Percentiles rank a stretch among this genome's conserved stretches.
phyloP scores from a whole-genome alignment of 2,329 filamentous ascomycete genomes.

The Ophiostoma quercus region DNA sequence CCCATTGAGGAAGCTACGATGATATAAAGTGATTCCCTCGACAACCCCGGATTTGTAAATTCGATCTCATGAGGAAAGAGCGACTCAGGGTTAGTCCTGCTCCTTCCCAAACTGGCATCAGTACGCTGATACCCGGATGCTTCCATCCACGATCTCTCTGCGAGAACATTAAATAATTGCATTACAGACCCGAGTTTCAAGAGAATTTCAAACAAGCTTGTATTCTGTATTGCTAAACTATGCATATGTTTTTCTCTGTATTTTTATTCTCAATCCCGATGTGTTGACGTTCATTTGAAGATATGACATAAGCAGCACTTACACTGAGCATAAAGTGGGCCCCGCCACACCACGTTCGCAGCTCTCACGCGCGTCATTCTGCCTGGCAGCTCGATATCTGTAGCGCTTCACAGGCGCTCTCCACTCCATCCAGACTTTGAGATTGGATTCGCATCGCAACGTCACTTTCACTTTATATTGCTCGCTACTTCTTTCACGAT shows the following conservation, averaged over 20 bases:
- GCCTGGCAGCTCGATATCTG: constrained; percentile 20
- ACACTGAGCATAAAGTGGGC: neutral
- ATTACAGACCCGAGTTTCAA: too few relatives aligned
- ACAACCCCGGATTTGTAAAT: neutral
- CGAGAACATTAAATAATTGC: neutral
- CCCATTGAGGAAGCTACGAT: neutral
- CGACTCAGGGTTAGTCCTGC: neutral
- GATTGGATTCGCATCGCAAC: neutral
- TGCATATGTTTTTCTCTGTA: neutral
- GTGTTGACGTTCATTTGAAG: neutral
- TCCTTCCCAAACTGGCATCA: neutral
- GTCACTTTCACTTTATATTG: neutral
- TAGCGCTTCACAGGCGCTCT: neutral
- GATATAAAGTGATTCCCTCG: neutral
- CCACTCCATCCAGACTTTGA: neutral
- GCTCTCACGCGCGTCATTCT: constrained; percentile 25
- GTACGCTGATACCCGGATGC: neutral
- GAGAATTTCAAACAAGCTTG: too few relatives aligned
- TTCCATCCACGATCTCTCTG: neutral
- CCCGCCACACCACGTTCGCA: neutral
- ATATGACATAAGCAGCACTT: constrained; percentile 9
- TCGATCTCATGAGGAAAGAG: neutral
- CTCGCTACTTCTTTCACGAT: constrained; percentile 24
- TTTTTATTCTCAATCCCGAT: neutral
- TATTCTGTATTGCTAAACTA: neutral